Evolutionary conservation across 2,329 filamentous ascomycete species (phyloP), one percentile per base, ranked within the genome.

Genomic region (Chaetothyriales sp.): DNA sequence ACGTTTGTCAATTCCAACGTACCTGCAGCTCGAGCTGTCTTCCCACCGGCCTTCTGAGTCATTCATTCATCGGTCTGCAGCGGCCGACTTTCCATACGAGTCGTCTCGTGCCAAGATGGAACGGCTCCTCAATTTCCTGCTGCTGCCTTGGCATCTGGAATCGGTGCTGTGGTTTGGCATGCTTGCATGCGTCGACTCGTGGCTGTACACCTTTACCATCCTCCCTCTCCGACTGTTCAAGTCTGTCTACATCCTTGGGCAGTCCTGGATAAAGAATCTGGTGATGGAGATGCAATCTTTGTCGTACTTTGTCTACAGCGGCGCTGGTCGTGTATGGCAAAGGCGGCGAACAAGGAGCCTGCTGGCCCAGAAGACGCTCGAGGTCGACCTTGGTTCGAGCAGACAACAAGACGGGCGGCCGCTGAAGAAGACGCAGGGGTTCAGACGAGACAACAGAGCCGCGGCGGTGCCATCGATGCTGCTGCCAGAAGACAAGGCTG

Each of bases 181-280:
- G 0, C 68, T 96, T 32, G 89, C 90, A 5, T 98, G 92, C 67
- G 73, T 98, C 5, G 92, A 98, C 65, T 85, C 90, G 1, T 98
- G 90, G 88, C 77, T 98, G 1, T 92, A 95, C 68, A 93, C 87
- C 0, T 93, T 98, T 60, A 98, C 92, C 0, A 95, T 98, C 44
- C 72, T 98, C 0, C 92, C 92, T 0, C 75, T 98, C 53, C 79
- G 92, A 2, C 96, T 98, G 60, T 66, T 84, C 49, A 84, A 89
- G 52, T 90, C 92, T 1, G 61, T 90, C 0, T 79, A 79, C 18
- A 80, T 96, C 2, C 69, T 98, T 22, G 65, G 80, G 8, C 76
- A 78, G 53, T 96, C 89, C 76, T 94, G 86, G 86, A 74, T 67
- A 1, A 78, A 83, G 32, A 78, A 88, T 19, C 59, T 90, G 1